Percentiles rank a stretch among this genome's conserved stretches.
Evolutionary conservation across 1,284 basidiomycete genomes (phyloP).

Genomic region (Apiotrichum gamsii): DNA sequence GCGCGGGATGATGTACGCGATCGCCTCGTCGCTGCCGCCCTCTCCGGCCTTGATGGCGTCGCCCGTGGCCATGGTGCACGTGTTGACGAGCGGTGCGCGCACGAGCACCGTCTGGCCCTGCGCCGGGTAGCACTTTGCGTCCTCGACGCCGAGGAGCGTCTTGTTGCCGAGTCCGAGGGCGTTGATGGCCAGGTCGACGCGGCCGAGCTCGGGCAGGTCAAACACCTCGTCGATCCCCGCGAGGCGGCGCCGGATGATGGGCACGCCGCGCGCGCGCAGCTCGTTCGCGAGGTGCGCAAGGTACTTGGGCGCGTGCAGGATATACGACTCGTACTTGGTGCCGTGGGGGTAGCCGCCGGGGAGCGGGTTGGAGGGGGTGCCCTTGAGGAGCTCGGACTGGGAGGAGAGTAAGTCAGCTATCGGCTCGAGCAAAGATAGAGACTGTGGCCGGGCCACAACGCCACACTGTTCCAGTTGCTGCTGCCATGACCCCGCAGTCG

Average conservation of each 20-base stretch:
- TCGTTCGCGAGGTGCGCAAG: conserved; percentile 33
- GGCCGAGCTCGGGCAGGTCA: conserved; percentile 22
- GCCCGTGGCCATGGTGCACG: conserved; percentile 18
- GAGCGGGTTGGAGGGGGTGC: conserved; percentile 2
- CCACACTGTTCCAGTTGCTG: too few species aligned
- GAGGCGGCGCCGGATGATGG: conserved; percentile 37
- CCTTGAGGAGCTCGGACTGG: conserved; percentile 3
- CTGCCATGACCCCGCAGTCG: neutral
- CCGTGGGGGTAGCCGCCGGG: conserved; percentile 24
- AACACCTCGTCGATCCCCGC: conserved; percentile 45
- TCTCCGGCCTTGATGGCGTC: too few species aligned
- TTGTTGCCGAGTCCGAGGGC: conserved; percentile 47
- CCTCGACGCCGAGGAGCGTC: conserved; percentile 41
- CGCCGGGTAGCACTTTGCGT: conserved; percentile 39
- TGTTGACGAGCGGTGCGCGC: conserved; percentile 29
- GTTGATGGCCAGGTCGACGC: conserved; percentile 48
- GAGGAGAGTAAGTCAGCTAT: too few species aligned
- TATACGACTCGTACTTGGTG: conserved; percentile 38
- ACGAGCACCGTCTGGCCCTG: conserved; percentile 46
- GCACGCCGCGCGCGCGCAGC: conserved; percentile 33
- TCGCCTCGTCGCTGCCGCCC: neutral
- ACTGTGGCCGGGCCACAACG: too few species aligned
- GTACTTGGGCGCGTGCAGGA: conserved; percentile 45
- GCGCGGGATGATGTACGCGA: conserved; percentile 44
- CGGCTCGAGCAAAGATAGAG: too few species aligned